Conservation (phyloP, 441 rosid species). For the Erodium moschatum region DNA sequence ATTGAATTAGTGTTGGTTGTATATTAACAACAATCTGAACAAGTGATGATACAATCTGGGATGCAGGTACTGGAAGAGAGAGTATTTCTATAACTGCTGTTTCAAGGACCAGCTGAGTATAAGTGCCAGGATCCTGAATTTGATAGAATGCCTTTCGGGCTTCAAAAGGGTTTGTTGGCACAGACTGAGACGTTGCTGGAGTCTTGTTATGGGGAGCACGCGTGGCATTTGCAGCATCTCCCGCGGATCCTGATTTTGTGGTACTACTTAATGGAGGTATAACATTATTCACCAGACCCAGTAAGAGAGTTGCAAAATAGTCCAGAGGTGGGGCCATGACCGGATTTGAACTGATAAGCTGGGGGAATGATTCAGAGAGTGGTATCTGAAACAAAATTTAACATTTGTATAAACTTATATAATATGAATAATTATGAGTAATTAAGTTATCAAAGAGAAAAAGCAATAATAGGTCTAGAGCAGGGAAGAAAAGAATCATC, state of each 20-base stretch:
- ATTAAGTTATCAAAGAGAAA: background rate
- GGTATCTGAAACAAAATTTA: slow-evolving; percentile 55
- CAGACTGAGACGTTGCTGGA: slow-evolving; percentile 64
- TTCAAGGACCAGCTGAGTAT: slow-evolving; percentile 87
- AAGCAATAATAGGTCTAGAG: slow-evolving; percentile 2
- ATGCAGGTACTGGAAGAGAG: slow-evolving; percentile 79
- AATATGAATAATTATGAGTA: background rate
- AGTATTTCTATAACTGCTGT: slow-evolving; percentile 89
- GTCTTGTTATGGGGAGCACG: slow-evolving; percentile 59
- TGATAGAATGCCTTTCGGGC: slow-evolving; percentile 85
- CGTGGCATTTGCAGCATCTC: slow-evolving; percentile 44
- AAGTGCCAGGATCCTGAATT: slow-evolving; percentile 95
- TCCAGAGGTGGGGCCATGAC: slow-evolving; percentile 79
- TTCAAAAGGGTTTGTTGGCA: slow-evolving; percentile 62
- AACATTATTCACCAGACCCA: slow-evolving; percentile 85
- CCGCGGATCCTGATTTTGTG: slow-evolving; percentile 54
- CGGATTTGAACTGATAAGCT: slow-evolving; percentile 59
- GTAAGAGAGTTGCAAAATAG: slow-evolving; percentile 75
- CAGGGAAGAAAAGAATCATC: slow-evolving; percentile 16
- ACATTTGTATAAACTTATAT: background rate
- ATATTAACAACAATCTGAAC: slow-evolving; percentile 83
- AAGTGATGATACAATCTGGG: slow-evolving; percentile 75
- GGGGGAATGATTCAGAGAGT: slow-evolving; percentile 88
- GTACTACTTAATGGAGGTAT: slow-evolving; percentile 74
- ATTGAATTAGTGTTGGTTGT: slow-evolving; percentile 85